Conservation (phyloP, 192 early-diverging fungal genomes). For the Cladochytrium replicatum region DNA sequence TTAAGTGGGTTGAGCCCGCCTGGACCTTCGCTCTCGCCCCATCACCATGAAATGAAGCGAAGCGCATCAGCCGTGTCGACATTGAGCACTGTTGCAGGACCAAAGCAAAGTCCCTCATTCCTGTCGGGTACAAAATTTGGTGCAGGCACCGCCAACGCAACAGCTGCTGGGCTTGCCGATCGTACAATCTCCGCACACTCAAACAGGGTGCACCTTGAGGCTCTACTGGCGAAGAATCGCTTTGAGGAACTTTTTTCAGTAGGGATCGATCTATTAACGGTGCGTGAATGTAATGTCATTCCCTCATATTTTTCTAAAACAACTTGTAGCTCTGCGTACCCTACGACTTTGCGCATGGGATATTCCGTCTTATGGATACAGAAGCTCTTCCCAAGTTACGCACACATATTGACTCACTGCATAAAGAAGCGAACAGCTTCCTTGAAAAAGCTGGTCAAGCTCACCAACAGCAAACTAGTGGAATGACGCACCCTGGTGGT, state of each 20-base stretch:
- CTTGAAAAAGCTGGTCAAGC: conserved; percentile 12
- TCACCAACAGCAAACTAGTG: background rate
- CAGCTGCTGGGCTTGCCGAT: no score
- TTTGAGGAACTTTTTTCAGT: conserved; percentile 34
- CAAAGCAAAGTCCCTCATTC: no score
- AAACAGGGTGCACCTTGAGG: conserved; percentile 32
- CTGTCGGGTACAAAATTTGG: no score
- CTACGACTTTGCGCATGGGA: conserved; percentile 20
- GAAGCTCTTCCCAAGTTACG: conserved; percentile 16
- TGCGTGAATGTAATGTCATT: conserved; percentile 5
- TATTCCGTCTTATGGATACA: conserved; percentile 19
- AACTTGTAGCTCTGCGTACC: conserved; percentile 10
- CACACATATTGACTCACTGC: conserved; percentile 14
- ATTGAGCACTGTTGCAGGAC: no score
- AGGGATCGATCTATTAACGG: conserved; percentile 26
- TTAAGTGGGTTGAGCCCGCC: no score
- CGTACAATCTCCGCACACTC: conserved; percentile 30
- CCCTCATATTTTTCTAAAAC: background rate
- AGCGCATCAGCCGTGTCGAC: no score
- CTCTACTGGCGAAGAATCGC: conserved; percentile 25
- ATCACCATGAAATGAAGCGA: no score
- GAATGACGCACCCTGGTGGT: background rate
- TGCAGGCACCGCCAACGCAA: no score
- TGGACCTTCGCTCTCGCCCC: no score
- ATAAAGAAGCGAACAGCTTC: conserved; percentile 7